Evolutionary conservation across 345 rosid genomes (phyloP), one percentile per base, ranked within the genome.

Genomic region (Acer saccharum): DNA sequence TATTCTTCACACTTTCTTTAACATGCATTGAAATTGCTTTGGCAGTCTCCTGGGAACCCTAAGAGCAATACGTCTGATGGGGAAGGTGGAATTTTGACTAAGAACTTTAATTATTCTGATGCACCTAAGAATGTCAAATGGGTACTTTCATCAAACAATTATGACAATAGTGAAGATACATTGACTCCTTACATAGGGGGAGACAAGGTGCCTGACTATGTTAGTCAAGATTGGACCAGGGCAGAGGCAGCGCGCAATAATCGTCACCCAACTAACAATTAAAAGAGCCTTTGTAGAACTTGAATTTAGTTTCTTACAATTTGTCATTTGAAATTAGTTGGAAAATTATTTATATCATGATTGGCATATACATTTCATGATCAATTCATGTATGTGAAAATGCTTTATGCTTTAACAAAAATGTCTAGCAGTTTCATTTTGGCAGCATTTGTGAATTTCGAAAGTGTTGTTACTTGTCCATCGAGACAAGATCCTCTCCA

Each of bases 111-210:
- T 76, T 78, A 54, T 65, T 20, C 27, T 3, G 74, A 77, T 62
- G 76, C 82, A 48, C 90, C 92, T 4, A 82, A 79, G 13, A 57
- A 46, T 55, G 67, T 84, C 4, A 3, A 32, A 32, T 32, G 35
- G 35, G 35, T 32, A 32, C 6, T 32, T 32, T 32, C 6, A 6
- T 32, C 35, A 32, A 32, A 32, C 35, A 32, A 32, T 32, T 32
- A 32, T 32, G 35, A 32, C 35, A 32, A 32, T 32, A 32, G 35
- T 32, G 35, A 32, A 32, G 84, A 80, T 74, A 14, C 44, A 0
- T 87, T 90, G 89, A 79, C 77, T 58, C 90, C 90, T 25, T 81
- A 46, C 55, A 64, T 80, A 29, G 76, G 68, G 10, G 73, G 72
- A 5, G 23, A 69, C 17, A 39, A 64, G 82, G 86, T 87, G 61